phyloP scores from a whole-genome alignment of 1,139 yeast species.

The Suhomyces choctaworum region DNA sequence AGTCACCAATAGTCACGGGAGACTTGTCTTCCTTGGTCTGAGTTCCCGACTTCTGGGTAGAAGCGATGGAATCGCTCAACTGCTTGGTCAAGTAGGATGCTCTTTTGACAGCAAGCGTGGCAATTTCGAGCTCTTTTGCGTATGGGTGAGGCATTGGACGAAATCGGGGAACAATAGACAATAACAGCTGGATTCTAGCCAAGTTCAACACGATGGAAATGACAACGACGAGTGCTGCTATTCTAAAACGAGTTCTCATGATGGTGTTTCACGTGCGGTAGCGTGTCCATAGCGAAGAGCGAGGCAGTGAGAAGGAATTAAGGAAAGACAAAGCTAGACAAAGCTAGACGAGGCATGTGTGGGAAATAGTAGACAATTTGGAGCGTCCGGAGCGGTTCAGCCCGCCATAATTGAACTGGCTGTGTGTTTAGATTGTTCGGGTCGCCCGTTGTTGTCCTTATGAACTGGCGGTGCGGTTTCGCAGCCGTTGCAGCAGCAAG shows the following conservation, averaged over 20 bases:
- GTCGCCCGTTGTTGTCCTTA: no score
- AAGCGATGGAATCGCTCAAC: conserved; percentile 66
- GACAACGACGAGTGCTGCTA: conserved; percentile 1
- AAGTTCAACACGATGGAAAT: conserved; percentile 9
- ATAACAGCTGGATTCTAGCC: not conserved
- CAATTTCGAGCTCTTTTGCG: conserved; percentile 65
- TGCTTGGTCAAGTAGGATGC: conserved; percentile 78
- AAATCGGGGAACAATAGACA: not conserved
- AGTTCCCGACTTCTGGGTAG: conserved; percentile 56
- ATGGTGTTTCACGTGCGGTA: conserved; percentile 10
- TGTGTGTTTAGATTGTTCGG: no score
- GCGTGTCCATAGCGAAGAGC: not conserved
- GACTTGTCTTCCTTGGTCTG: conserved; percentile 85
- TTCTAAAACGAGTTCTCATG: conserved; percentile 7
- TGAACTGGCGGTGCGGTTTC: no score
- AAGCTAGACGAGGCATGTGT: no score
- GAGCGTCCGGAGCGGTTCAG: no score
- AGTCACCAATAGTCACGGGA: conserved; percentile 96
- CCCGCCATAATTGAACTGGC: no score
- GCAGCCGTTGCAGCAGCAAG: no score
- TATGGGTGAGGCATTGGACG: conserved; percentile 29
- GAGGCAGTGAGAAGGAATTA: not conserved
- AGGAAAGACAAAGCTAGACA: no score
- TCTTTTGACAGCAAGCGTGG: conserved; percentile 85
- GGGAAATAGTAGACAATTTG: no score